Base-by-base conservation (phyloP, 1,284 basidiomycete genomes). In the Trametes hirsuta region DNA sequence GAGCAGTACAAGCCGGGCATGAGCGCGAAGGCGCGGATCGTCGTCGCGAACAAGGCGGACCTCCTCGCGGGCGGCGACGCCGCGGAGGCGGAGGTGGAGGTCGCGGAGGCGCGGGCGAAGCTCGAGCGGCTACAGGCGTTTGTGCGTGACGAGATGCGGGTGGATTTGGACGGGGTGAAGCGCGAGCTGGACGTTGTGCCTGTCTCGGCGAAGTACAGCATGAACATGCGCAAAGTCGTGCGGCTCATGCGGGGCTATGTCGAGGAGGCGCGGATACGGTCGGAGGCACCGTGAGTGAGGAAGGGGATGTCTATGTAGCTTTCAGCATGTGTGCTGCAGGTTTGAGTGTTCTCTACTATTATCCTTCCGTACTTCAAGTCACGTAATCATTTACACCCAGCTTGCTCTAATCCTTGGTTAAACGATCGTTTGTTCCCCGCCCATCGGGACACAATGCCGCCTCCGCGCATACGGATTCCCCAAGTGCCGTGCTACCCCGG, bases 41-140 rank as follows among this genome's bases (percentile, higher is more conserved):
- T 99, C 25, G 81, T 98, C 22, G 92, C 95, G 18, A 99, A 98
- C 81, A 98, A 99, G 76, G 95, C 94, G 0, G 97, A 99, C 75
- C 73, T 92, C 45, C 81, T 95, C 15, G 86, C 76, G 12, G 77
- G 72, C 2, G 77, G 71, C 4, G 77, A 79, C 44, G 55, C 56
- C 4, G 63, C 45, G 0, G 35, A 40, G 11, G 73, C 72, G 9
- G 68, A 76, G 18, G 79, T 18, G 9, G 68, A 80, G 3, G 80
- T 86, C 1, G 75, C 79, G 47, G 80, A 81, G 47, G 90, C 89
- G 1, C 80, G 78, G 59, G 78, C 74, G 30, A 91, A 91, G 72
- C 76, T 93, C 30, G 63, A 53, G 40, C 74, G 69, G 42, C 69
- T 91, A 46, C 81, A 88, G 69, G 77, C 80, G 59, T 87, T 80